Conservation (phyloP, 805 yeast species). For the Monosporozyma solicola region DNA sequence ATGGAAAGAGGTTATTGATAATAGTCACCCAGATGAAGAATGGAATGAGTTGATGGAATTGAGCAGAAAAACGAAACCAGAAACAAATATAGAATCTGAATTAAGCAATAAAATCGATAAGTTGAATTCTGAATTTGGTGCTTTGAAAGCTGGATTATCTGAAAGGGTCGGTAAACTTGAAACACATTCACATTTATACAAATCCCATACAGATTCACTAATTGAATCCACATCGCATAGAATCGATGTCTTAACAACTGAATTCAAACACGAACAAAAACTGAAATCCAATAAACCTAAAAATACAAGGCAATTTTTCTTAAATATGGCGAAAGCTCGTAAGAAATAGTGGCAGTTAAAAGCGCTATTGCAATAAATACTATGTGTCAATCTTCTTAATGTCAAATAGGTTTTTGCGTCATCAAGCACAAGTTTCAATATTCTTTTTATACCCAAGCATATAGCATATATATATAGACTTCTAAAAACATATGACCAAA, state of each 20-base stretch:
- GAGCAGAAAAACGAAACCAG: not conserved
- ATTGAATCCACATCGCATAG: conserved; percentile 12
- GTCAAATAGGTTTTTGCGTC: too few relatives aligned
- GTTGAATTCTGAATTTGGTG: not conserved
- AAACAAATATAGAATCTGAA: not conserved
- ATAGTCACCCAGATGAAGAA: conserved; percentile 11
- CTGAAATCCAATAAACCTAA: not conserved
- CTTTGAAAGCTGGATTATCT: conserved; percentile 9
- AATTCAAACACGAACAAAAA: conserved; percentile 5
- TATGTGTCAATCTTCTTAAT: not conserved
- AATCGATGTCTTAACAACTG: conserved; percentile 12
- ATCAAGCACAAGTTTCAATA: not conserved
- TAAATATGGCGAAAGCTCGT: not conserved
- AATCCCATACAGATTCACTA: conserved; percentile 18
- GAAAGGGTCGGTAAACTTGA: conserved; percentile 15
- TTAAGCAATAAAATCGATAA: not conserved
- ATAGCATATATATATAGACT: too few relatives aligned
- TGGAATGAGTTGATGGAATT: conserved; percentile 8
- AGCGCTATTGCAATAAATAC: not conserved
- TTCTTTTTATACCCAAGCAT: too few relatives aligned
- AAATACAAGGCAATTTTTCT: not conserved
- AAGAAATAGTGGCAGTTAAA: not conserved
- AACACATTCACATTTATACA: conserved; percentile 18
- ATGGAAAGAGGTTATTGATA: conserved; percentile 21
- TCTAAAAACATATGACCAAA: too few relatives aligned